These are phyloP conservation scores for Nakaseomyces delphensis DNA, from an alignment of 1,139 yeast genomes.

Conservation along the genomic window DNA sequence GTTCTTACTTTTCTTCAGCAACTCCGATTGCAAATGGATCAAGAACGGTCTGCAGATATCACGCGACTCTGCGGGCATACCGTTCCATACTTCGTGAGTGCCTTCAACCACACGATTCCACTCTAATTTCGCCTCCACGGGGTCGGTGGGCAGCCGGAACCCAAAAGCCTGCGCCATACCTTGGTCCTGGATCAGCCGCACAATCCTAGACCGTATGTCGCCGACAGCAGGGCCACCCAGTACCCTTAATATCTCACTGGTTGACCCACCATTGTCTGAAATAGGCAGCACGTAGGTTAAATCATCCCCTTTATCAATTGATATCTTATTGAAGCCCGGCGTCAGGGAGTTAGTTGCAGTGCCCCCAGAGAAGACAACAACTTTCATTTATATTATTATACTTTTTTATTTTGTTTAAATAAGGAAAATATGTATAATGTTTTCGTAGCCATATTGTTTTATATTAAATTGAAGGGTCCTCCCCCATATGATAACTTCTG, in stretches of 20 bases:
- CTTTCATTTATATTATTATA: constrained; percentile 18
- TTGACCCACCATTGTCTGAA: constrained; percentile 91
- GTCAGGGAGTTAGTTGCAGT: constrained; percentile 69
- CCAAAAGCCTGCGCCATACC: constrained; percentile 44
- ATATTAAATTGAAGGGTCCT: too few species aligned
- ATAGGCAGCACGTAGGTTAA: constrained; percentile 70
- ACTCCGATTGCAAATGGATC: constrained; percentile 69
- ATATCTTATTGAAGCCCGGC: constrained; percentile 39
- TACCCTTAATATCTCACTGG: constrained; percentile 81
- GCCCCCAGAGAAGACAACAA: constrained; percentile 59
- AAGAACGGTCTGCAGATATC: constrained; percentile 72
- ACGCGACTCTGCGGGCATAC: constrained; percentile 52
- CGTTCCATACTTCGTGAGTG: constrained; percentile 59
- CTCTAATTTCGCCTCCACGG: constrained; percentile 49
- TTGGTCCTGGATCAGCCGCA: constrained; percentile 48
- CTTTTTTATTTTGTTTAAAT: too few species aligned
- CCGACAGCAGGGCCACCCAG: constrained; percentile 96
- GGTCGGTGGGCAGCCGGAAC: constrained; percentile 50
- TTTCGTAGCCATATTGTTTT: too few species aligned
- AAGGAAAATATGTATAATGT: too few species aligned
- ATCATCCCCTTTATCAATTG: constrained; percentile 27
- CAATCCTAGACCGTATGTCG: constrained; percentile 74
- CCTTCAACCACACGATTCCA: constrained; percentile 82
- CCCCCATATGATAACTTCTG: too few species aligned
- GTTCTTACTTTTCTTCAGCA: constrained; percentile 57